phyloP scores from a whole-genome alignment of 2,329 filamentous ascomycete genomes.

The Trichoderma endophyticum region DNA sequence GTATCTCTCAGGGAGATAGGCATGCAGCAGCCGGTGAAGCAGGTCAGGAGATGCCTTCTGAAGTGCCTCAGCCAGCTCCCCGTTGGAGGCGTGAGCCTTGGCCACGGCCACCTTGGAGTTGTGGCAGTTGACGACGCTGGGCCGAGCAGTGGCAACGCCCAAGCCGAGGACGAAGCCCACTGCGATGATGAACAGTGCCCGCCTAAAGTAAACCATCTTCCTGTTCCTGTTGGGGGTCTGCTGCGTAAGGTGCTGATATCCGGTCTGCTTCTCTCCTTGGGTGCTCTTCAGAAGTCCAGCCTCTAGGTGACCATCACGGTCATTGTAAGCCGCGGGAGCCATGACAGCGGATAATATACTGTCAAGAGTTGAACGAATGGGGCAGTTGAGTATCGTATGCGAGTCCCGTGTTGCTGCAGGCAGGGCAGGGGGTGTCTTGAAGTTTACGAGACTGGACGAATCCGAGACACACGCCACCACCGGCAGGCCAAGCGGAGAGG shows the following conservation, averaged over 20 bases:
- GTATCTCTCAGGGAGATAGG: constrained; percentile 60
- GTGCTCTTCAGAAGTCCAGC: constrained; percentile 25
- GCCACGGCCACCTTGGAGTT: constrained; percentile 6
- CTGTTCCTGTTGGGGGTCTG: constrained; percentile 2
- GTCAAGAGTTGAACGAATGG: neutral
- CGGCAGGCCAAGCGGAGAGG: constrained; percentile 6
- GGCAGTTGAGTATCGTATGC: neutral
- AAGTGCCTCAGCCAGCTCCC: constrained; percentile 30
- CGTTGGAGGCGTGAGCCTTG: constrained; percentile 28
- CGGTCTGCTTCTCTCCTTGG: constrained; percentile 25
- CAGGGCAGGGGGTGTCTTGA: constrained; percentile 15
- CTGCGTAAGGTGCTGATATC: constrained; percentile 2
- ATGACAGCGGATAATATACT: constrained; percentile 17
- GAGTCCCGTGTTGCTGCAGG: constrained; percentile 2
- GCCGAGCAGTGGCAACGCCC: constrained; percentile 23
- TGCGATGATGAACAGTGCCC: constrained; percentile 22
- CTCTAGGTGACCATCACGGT: constrained; percentile 23
- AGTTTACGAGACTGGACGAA: constrained; percentile 13
- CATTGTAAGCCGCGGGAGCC: constrained; percentile 17
- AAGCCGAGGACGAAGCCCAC: constrained; percentile 29
- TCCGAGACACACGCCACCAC: constrained; percentile 14
- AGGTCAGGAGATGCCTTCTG: constrained; percentile 55
- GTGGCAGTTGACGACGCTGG: constrained; percentile 7
- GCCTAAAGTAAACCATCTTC: constrained; percentile 23
- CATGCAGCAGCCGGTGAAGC: constrained; percentile 65